Base-by-base conservation (phyloP, 106 monocot genomes). In the Alisma plantagoaquatica region DNA sequence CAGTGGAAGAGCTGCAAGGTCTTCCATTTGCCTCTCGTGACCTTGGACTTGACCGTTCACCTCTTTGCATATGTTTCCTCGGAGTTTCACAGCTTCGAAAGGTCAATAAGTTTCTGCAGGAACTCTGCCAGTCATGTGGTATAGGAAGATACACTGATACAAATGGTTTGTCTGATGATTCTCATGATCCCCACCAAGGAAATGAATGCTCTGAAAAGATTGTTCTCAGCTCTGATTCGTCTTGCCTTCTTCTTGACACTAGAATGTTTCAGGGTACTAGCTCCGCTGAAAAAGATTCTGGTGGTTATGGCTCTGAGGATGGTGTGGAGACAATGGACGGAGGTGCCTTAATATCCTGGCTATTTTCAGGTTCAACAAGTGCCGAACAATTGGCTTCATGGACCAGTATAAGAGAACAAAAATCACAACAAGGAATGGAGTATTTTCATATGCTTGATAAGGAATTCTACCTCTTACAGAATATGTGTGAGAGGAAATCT, bases 61-160 rank as follows among this genome's bases (percentile, higher is more conserved):
- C 80, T 23, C 35, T 75, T 31, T 75, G 80, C 61, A 73, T 94
- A 33, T 83, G 80, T 66, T 84, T 94, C 31, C 62, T 94, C 55
- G 73, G 60, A 21, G 67, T 66, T 68, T 51, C 64, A 29, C 75
- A 80, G 50, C 88, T 94, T 44, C 70, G 64, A 47, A 77, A 87
- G 49, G 52, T 87, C 14, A 56, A 81, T 32, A 83, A 87, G 28
- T 94, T 84, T 58, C 67, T 94, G 58, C 94, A 87, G 67, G 94
- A 94, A 8, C 64, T 94, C 20, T 77, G 64, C 33, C 87, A 94
- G 48, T 71, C 80, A 42, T 77, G 80, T 56, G 87, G 87, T 3
- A 61, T 84, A 18, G 69, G 66, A 5, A 74, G 67, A 57, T 67
- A 68, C 41, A 28, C 60, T 42, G 80, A 88, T 55, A 81, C 77